Evolutionary conservation across 2,329 filamentous ascomycete genomes (phyloP), one percentile per base, ranked within the genome.

Genomic region (Mycosphaerella sp.): DNA sequence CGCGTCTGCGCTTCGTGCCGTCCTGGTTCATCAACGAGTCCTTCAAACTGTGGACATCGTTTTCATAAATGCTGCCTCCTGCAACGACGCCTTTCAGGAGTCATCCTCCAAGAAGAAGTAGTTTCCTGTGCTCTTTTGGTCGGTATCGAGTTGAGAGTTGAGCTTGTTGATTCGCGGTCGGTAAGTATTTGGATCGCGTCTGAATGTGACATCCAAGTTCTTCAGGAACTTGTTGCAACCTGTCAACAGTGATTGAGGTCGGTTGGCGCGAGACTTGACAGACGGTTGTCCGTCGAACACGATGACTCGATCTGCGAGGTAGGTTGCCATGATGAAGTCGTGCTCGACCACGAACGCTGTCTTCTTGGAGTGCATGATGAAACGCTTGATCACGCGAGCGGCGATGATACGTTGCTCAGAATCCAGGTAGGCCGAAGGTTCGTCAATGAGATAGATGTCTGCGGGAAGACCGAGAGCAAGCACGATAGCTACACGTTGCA

Each of bases 361-460:
- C 83, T 97, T 97, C 84, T 97, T 97, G 67, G 90, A 85, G 79
- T 98, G 92, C 93, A 98, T 98, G 75, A 98, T 98, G 81, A 95
- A 98, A 63, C 93, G 87, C 81, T 98, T 98, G 78, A 98, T 98
- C 70, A 98, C 95, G 70, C 91, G 87, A 44, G 92, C 87, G 58
- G 91, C 92, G 66, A 98, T 85, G 69, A 98, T 95, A 87, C 93
- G 92, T 77, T 98, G 93, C 77, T 98, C 93, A 47, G 93, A 97
- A 73, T 98, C 93, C 55, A 98, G 87, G 74, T 98, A 98, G 59
- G 91, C 91, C 64, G 87, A 93, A 45, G 93, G 93, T 77, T 98
- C 93, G 70, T 98, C 93, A 68, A 98, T 98, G 61, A 98, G 80
- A 74, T 98, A 98, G 69, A 98, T 96, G 68, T 98, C 93, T 53